A percentile compares a stretch with the other conserved stretches of the same genome.
Conservation (phyloP, 495 filamentous ascomycete genomes). For the Aspergillus carlsbadensis region DNA sequence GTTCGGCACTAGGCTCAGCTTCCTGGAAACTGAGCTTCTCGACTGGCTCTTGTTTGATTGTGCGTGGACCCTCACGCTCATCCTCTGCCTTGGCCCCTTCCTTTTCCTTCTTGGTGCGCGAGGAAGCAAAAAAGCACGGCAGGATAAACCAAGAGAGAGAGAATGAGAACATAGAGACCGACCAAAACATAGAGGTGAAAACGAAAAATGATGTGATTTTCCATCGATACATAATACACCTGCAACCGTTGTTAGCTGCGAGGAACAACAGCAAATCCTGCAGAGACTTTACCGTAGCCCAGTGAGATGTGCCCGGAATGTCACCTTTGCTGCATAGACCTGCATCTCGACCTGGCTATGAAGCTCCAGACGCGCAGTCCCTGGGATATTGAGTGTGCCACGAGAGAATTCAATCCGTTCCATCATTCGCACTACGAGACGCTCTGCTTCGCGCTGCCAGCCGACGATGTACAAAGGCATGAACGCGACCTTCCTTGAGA, state of each 20-base stretch:
- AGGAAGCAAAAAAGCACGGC: conserved; percentile 30
- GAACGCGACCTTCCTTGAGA: conserved; percentile 45
- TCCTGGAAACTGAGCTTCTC: conserved; percentile 16
- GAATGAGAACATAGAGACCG: conserved; percentile 61
- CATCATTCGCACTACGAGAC: conserved; percentile 66
- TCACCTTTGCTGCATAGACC: conserved; percentile 67
- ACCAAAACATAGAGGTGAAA: conserved; percentile 73
- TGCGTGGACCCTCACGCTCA: conserved; percentile 1
- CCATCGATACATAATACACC: conserved; percentile 84
- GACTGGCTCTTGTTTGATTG: conserved; percentile 32
- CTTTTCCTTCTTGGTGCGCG: conserved; percentile 14
- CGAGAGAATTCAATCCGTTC: conserved; percentile 64
- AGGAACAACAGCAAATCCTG: not conserved
- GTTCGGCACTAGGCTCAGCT: not conserved
- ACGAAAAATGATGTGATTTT: conserved; percentile 64
- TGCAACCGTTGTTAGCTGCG: conserved; percentile 19
- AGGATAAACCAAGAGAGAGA: conserved; percentile 57
- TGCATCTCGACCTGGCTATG: conserved; percentile 66
- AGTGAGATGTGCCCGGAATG: conserved; percentile 66
- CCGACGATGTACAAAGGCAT: conserved; percentile 62
- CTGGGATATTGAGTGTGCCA: conserved; percentile 56
- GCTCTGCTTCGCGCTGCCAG: conserved; percentile 53
- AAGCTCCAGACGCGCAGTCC: conserved; percentile 61
- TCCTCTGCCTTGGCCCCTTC: conserved; percentile 28
- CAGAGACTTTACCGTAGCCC: conserved; percentile 58